Percentiles rank a stretch among this genome's conserved stretches.
Conservation (phyloP, 495 filamentous ascomycete species). For the Podospora didyma region DNA sequence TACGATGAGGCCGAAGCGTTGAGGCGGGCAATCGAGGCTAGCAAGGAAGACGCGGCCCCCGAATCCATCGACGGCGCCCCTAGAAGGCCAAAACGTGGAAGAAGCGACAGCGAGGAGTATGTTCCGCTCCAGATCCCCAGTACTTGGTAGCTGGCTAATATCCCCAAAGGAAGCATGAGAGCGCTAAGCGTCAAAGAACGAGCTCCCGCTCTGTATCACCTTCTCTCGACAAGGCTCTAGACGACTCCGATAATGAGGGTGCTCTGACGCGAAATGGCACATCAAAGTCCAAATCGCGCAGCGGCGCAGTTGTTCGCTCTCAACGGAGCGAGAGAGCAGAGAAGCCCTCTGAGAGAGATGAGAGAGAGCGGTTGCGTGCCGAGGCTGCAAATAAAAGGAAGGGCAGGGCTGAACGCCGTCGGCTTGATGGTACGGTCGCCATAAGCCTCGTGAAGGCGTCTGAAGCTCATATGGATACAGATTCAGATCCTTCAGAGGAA, state of each 20-base stretch:
- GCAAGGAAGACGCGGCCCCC: slow-evolving; percentile 64
- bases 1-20: slow-evolving; percentile 94
- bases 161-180: slow-evolving; percentile 42
- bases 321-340: slow-evolving; percentile 56
- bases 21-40: slow-evolving; percentile 87
- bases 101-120: slow-evolving; percentile 92
- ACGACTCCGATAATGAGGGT: slow-evolving; percentile 70
- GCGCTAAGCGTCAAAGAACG: slow-evolving; percentile 66
- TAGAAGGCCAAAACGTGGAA: slow-evolving; percentile 71
- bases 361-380: slow-evolving; percentile 61
- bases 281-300: slow-evolving; percentile 58
- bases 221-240: slow-evolving; percentile 36
- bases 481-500: slow-evolving; percentile 60
- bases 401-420: slow-evolving; percentile 65
- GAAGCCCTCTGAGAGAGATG: slow-evolving; percentile 58
- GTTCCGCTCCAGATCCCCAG: slow-evolving; percentile 4
- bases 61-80: slow-evolving; percentile 46
- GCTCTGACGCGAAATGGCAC: slow-evolving; percentile 44
- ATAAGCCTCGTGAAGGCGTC: slow-evolving; percentile 18
- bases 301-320: slow-evolving; percentile 54
- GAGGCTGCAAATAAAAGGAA: slow-evolving; percentile 74
- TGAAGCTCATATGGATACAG: slow-evolving; percentile 37
- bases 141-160: slow-evolving; percentile 7
- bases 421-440: slow-evolving; percentile 64
- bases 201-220: slow-evolving; percentile 66